Percentiles rank a stretch among this genome's conserved stretches.
phyloP scores from a whole-genome alignment of 345 rosid species.

The Kernera saxatilis region DNA sequence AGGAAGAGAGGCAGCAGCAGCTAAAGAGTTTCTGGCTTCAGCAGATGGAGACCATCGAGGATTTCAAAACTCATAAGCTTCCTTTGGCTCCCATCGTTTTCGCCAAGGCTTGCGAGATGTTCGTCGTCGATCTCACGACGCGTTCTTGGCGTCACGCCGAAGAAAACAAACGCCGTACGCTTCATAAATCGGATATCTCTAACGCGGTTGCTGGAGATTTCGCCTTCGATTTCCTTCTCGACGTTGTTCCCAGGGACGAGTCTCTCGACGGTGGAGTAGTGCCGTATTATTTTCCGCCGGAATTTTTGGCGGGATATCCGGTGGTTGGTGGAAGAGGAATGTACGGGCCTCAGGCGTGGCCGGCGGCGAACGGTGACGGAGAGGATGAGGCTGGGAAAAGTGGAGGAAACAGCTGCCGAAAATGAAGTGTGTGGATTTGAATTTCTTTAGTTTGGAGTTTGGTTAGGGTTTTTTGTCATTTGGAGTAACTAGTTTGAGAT shows the following conservation, averaged over 20 bases:
- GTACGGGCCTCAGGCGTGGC: conserved; percentile 40
- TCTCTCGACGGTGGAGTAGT: conserved; percentile 59
- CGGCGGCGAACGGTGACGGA: conserved; percentile 33
- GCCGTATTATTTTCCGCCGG: conserved; percentile 66
- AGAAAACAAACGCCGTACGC: conserved; percentile 75
- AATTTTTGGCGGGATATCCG: too few relatives aligned
- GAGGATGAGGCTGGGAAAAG: conserved; percentile 39
- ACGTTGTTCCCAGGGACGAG: conserved; percentile 73
- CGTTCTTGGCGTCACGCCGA: conserved; percentile 86
- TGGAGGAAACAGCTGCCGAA: conserved; percentile 44
- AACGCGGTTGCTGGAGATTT: conserved; percentile 71
- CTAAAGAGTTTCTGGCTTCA: conserved; percentile 62
- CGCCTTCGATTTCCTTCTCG: conserved; percentile 72
- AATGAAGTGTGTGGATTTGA: neutral
- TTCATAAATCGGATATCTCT: conserved; percentile 78
- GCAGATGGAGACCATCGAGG: conserved; percentile 65
- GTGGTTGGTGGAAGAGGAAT: conserved; percentile 57
- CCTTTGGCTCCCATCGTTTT: conserved; percentile 79
- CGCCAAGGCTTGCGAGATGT: conserved; percentile 91
- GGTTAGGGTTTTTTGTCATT: neutral
- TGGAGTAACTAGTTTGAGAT: too few relatives aligned
- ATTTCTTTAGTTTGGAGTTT: too few relatives aligned
- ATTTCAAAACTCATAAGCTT: conserved; percentile 76
- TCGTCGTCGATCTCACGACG: conserved; percentile 72
- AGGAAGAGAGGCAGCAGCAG: conserved; percentile 6